Percentiles rank a stretch among this genome's conserved stretches.
These are phyloP conservation scores for Cyclocybe aegerita DNA, from an alignment of 768 basidiomycete genomes.

Conservation along the genomic window DNA sequence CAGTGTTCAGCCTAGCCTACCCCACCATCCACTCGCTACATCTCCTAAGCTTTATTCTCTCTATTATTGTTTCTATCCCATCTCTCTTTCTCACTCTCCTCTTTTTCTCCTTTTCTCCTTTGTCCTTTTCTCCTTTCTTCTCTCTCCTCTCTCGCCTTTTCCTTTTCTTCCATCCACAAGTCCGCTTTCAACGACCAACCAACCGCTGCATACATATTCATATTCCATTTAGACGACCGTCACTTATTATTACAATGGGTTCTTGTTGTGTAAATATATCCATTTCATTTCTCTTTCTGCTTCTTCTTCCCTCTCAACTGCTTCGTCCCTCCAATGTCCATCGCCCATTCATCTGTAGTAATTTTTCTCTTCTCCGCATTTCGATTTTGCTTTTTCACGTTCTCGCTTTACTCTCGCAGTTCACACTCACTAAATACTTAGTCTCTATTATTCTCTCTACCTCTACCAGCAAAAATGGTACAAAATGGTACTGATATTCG, in stretches of 20 bases:
- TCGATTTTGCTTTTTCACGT: too few relatives aligned
- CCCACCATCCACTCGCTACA: too few relatives aligned
- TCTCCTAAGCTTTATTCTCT: slow-evolving; percentile 1
- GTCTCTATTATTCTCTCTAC: too few relatives aligned
- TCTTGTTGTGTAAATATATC: slow-evolving; percentile 7
- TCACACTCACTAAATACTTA: too few relatives aligned
- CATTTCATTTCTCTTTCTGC: slow-evolving; percentile 1
- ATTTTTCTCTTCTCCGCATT: too few relatives aligned
- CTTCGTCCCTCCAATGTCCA: too few relatives aligned
- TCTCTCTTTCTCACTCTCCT: slow-evolving; percentile 4
- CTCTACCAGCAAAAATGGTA: background rate
- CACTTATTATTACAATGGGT: background rate
- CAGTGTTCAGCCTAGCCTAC: too few relatives aligned
- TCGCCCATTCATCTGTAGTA: too few relatives aligned
- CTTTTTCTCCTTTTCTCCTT: background rate
- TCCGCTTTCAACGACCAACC: too few relatives aligned
- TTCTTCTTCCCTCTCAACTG: background rate
- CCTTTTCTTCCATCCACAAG: slow-evolving; percentile 1
- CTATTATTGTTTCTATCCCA: background rate
- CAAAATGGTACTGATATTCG: background rate
- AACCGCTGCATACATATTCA: too few relatives aligned
- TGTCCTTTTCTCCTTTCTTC: background rate
- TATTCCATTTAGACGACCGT: too few relatives aligned
- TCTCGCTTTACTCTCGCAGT: too few relatives aligned
- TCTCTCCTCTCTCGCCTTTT: background rate